Evolutionary conservation across 495 filamentous ascomycete genomes (phyloP).

Genomic region (Lepidopterella palustris): DNA sequence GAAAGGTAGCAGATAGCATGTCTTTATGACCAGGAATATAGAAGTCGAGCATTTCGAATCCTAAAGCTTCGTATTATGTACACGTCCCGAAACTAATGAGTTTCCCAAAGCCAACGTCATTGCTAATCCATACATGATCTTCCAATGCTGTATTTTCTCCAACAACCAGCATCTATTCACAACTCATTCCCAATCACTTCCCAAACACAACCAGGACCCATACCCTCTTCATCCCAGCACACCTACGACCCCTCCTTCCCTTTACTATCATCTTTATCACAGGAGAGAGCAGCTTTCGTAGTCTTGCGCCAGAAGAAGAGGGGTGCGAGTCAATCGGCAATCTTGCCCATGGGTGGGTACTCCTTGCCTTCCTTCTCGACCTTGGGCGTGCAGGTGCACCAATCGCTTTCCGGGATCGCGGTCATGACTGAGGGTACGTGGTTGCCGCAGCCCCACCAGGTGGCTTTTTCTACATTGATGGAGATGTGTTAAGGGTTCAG

Average conservation of each 20-base stretch:
- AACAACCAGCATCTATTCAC: no score
- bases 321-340: slow-evolving; percentile 20
- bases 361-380: slow-evolving; percentile 35
- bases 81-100: no score
- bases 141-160: no score
- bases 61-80: no score
- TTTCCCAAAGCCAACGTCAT: no score
- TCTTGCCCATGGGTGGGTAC: slow-evolving; percentile 32
- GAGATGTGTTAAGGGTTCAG: neutral
- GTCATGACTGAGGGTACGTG: slow-evolving; percentile 41
- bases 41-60: neutral
- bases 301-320: slow-evolving; percentile 3
- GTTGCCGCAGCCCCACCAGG: slow-evolving; percentile 38
- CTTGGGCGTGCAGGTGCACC: slow-evolving; percentile 45
- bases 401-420: slow-evolving; percentile 37
- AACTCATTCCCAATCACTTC: no score
- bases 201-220: no score
- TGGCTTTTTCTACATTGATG: slow-evolving; percentile 28
- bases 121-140: no score
- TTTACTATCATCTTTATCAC: neutral
- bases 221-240: neutral
- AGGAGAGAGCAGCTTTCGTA: neutral
- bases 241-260: neutral
- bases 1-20: neutral
- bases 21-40: neutral